Base-by-base conservation (phyloP, 768 basidiomycete species). In the Phaffia australis region DNA sequence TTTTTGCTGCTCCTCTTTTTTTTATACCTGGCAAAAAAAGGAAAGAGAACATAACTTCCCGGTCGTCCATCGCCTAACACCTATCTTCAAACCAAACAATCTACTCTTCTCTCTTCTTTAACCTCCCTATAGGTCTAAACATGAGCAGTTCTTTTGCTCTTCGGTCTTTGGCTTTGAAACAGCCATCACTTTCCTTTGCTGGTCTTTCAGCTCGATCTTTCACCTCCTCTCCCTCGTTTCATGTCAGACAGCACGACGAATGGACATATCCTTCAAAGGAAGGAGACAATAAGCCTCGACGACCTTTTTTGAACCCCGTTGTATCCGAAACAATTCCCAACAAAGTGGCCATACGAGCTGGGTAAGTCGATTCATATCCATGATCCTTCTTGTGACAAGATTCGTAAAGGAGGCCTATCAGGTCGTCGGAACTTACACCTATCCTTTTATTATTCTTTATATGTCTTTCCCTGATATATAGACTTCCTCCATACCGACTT, bases 251-350 rank as follows among this genome's bases (percentile, higher is more conserved):
- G 29, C 66, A 59, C 35, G 66, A 67, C 15, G 67, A 68, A 30
- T 68, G 67, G 67, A 46, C 55, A 1, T 68, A 68, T 51, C 67
- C 67, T 46, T 68, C 67, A 15, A 47, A 35, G 16, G 32, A 21
- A 23, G 67, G 67, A 23, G 67, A 68, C 63, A 64, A 68, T 56
- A 56, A 58, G n/a, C 67, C 67, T n/a, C 32, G 67, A 23, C 27
- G 67, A 46, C 67, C 67, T 29, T 68, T 68, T 42, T 47, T 68
- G 3, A 68, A 68, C 48, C 67, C 67, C 0, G 67, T 63, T 51
- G 46, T 63, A 21, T 57, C 54, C n/a, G 63, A 68, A 15, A 11
- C 7, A 21, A 68, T 68, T 51, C 67, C 67, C 1, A 68, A 68
- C 56, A 51, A 56, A 48, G 67, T 68, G 4, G 67, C 67, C 1